Base-by-base conservation (phyloP, 176 grass and related monocot species). In the Oryza coarctata region DNA sequence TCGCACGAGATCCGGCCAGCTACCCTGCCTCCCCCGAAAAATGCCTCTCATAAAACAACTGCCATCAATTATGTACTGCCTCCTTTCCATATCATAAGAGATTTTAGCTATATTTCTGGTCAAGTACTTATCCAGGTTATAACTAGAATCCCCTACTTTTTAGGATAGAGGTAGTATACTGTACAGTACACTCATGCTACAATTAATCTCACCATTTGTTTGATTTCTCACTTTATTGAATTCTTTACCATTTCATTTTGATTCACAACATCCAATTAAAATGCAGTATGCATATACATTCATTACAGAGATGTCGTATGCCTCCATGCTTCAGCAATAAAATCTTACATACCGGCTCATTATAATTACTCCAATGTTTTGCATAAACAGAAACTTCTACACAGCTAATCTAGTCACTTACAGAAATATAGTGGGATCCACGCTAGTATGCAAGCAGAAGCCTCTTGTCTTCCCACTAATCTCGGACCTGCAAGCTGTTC, bases 401-500 rank as follows among this genome's bases (percentile, higher is more conserved):
- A 28, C 55, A 50, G 20, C 39, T 15, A 73, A 73, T 64, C 39
- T 15, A 73, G 65, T 64, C 41, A 50, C 50, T 70, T 49, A 1
- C 18, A 12, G 23, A 29, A 62, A 64, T n/a, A 40, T 55, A 40
- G 71, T 74, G 73, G 88, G 66, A 87, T 87, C 75, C 66, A 73
- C 66, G 70, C 35, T 72, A 47, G 47, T n/a, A 23, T 40, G 69
- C 50, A 26, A 23, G 31, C n/a, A 35, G 74, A 66, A 83, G 65
- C 86, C 65, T 78, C 80, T 41, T 83, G 80, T 83, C 57, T 23
- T 18, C 55, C 52, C 73, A 63, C 30, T 78, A 65, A 78, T 6
- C 29, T 28, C 4, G 29, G 9, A 26, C 2, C 0, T 33, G 40
- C 71, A 23, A 76, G 47, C 9, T 70, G 71, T 63, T 65, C 1